Base-by-base conservation (phyloP, 83 land plant genomes). In the Thuja plicata region DNA sequence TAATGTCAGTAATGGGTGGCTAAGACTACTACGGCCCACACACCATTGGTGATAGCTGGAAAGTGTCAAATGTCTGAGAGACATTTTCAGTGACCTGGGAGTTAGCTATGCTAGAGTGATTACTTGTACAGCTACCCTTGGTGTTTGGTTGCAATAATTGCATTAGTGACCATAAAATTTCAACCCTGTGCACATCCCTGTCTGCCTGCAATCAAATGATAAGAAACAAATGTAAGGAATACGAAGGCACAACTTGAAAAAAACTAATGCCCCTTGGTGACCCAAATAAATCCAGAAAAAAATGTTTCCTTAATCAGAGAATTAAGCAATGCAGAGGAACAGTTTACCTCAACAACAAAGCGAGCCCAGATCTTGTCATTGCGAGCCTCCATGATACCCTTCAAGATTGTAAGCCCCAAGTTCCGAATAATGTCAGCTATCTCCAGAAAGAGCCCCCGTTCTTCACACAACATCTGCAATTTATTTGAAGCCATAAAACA, bases 391-490 rank as follows among this genome's bases (percentile, higher is more conserved):
- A 95, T 93, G 46, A 92, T 89, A 86, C 96, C 96, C 87, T 93
- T 95, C 46, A 93, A 88, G 15, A 95, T 93, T 12, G 83, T 92
- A 89, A 95, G 91, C 62, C 95, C 92, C 87, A 91, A 90, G 11
- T 91, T 81, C 32, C 92, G 90, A 32, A 95, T 89, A 8, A 90
- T 87, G 37, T 93, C 93, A 4, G 92, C 93, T 88, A 95, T 95
- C 81, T 93, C 96, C 30, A 95, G 89, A 90, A 95, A 93, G 57
- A 89, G 79, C 19, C 91, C 94, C 48, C 78, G 32, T 73, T 92
- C 92, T n/a, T 93, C 96, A 87, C 94, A 92, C 27, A 90, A 86
- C 92, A 93, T 95, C 96, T 95, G 90, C 81, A 91, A 88, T 55
- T 24, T 16, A 27, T 27, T 27, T 66, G 73, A 66, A 66, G 73